Conservation (phyloP, 306 rosid genomes). For the Glycyrrhiza uralensis region DNA sequence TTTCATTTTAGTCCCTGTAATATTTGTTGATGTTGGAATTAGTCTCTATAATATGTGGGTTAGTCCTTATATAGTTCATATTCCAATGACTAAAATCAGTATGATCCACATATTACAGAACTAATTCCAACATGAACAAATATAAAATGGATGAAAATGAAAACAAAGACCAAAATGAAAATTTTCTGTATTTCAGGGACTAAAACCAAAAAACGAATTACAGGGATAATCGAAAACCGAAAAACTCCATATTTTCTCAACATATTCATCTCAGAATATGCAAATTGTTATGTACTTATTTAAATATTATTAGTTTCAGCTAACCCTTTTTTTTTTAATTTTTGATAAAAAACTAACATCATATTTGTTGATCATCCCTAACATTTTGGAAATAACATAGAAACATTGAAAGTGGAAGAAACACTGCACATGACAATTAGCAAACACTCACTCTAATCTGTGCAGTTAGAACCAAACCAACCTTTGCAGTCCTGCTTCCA, state of each 20-base stretch:
- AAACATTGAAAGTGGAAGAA: neutral
- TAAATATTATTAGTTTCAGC: neutral
- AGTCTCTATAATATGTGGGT: too few relatives aligned
- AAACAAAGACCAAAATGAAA: too few relatives aligned
- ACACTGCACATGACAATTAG: neutral
- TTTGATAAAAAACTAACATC: neutral
- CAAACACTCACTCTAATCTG: neutral
- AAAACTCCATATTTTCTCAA: constrained; percentile 2
- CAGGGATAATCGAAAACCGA: too few relatives aligned
- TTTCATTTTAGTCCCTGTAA: too few relatives aligned
- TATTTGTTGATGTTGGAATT: too few relatives aligned
- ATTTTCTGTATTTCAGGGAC: too few relatives aligned
- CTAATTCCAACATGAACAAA: too few relatives aligned
- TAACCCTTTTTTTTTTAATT: neutral
- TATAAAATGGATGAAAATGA: too few relatives aligned
- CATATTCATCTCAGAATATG: neutral
- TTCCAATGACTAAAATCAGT: too few relatives aligned
- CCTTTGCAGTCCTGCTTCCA: constrained; percentile 64
- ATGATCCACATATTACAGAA: too few relatives aligned
- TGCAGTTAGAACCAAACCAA: constrained; percentile 32
- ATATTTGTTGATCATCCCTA: neutral
- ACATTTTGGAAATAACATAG: neutral
- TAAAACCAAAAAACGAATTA: too few relatives aligned
- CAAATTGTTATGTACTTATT: neutral
- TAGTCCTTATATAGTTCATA: too few relatives aligned